Conservation (phyloP, 2,329 filamentous ascomycete species). For the Claviceps africana region DNA sequence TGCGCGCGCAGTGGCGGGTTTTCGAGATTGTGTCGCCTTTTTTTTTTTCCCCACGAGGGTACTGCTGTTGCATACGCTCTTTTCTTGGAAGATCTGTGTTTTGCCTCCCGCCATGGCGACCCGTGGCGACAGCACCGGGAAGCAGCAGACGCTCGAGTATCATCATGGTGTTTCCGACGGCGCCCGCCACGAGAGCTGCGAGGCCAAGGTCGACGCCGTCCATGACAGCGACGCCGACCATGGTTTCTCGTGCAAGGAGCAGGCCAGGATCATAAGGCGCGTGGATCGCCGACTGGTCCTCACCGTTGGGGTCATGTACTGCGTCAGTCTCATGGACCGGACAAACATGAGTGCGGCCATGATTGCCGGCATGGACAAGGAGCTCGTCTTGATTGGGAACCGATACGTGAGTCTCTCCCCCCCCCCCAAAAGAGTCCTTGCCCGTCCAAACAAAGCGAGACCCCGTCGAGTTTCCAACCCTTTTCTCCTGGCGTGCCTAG, state of each 20-base stretch:
- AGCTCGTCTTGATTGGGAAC: conserved; percentile 31
- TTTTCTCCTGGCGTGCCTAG: conserved; percentile 18
- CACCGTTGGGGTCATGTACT: conserved; percentile 54
- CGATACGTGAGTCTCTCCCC: conserved; percentile 25
- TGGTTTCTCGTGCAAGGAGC: conserved; percentile 45
- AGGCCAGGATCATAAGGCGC: conserved; percentile 52
- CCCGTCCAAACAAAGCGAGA: too few relatives aligned
- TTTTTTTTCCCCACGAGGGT: too few relatives aligned
- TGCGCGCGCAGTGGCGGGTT: too few relatives aligned
- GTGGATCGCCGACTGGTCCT: conserved; percentile 53
- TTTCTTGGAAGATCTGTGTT: too few relatives aligned
- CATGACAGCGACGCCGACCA: conserved; percentile 31
- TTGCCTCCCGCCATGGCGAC: conserved; percentile 16
- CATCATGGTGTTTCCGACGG: neutral
- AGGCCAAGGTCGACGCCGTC: conserved; percentile 20
- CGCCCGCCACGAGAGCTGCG: conserved; percentile 9
- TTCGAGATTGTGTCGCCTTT: too few relatives aligned
- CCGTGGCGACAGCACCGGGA: conserved; percentile 10
- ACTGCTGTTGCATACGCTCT: too few relatives aligned
- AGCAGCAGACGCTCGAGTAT: conserved; percentile 11
- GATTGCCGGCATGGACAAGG: conserved; percentile 49
- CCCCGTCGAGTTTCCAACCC: too few relatives aligned
- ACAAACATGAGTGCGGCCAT: conserved; percentile 62
- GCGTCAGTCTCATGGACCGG: conserved; percentile 63
- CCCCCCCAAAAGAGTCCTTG: too few relatives aligned